These are phyloP conservation scores for Trametes polyzona DNA, from an alignment of 1,284 basidiomycete species.

Conservation along the genomic window DNA sequence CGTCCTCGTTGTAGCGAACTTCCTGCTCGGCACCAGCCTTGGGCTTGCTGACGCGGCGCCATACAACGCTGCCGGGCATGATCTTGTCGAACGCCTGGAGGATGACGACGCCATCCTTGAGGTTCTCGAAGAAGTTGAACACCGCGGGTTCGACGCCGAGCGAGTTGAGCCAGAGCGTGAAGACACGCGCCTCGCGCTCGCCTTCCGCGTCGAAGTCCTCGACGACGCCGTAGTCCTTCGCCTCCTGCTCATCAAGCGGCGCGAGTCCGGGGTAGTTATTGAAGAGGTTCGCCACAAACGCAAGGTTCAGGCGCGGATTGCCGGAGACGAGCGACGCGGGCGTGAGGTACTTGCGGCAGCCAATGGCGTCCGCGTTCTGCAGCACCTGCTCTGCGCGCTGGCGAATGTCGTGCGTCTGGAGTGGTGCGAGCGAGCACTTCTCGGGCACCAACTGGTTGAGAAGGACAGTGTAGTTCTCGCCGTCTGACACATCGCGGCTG, in stretches of 20 bases:
- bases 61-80: conserved; percentile 88
- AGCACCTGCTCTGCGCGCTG: conserved; percentile 91
- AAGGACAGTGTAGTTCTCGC: conserved; percentile 96
- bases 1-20: conserved; percentile 52
- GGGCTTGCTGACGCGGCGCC: conserved; percentile 94
- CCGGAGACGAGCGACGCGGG: conserved; percentile 90
- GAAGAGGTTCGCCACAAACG: conserved; percentile 98
- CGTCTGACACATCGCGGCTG: conserved; percentile 92
- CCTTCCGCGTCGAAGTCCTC: conserved; percentile 99
- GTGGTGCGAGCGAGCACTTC: conserved; percentile 89
- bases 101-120: conserved; percentile 90
- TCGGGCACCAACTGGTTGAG: conserved; percentile 95
- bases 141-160: conserved; percentile 96
- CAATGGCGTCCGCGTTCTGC: conserved; percentile 92
- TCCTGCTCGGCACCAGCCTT: conserved; percentile 59
- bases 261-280: conserved; percentile 95
- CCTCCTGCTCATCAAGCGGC: conserved; percentile 90
- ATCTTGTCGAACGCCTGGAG: conserved; percentile 98
- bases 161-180: conserved; percentile 98
- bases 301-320: conserved; percentile 98
- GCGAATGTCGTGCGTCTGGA: conserved; percentile 84
- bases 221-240: conserved; percentile 81
- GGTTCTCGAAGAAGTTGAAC: conserved; percentile 95
- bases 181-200: conserved; percentile 96
- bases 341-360: conserved; percentile 95